Base-by-base conservation (phyloP, 495 filamentous ascomycete genomes). In the Aspergillus steynii region DNA sequence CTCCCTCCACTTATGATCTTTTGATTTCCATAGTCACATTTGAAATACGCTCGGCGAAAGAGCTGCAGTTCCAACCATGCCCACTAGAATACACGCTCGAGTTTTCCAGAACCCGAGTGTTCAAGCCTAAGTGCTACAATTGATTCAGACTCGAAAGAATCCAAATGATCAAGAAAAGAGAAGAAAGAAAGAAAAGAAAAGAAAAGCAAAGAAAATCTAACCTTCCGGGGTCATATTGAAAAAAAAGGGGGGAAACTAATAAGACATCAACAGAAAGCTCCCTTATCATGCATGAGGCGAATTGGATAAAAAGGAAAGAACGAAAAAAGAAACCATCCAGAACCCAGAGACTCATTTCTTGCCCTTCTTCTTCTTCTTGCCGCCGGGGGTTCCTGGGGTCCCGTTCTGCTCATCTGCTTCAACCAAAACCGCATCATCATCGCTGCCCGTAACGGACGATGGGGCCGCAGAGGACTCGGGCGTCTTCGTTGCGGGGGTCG, bases 341-440 rank as follows among this genome's bases (percentile, higher is more conserved):
- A 29, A 53, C 20, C 20, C 20, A 58, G 2, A 28, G 31, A 47
- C 67, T 78, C 79, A 90, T 81, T 93, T 90, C 84, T 92, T 92
- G 53, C 84, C 85, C 78, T 88, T 89, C 79, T 89, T 89, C 81
- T 91, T 93, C 81, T 87, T 90, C 70, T 80, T 82, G 56, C 73
- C 55, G 71, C 75, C 71, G 65, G 61, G 65, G 59, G 71, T 68
- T 32, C 58, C 70, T 29, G 79, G 72, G 27, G 45, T 66, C 59
- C 69, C 73, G 15, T 78, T 75, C 12, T 88, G 85, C 0, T 84
- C 83, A 59, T 87, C 86, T 14, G 82, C 83, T 67, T 96, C 92
- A 45, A 97, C 92, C 60, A 96, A 73, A 15, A 96, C 91, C 47
- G 86, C 84, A 74, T 96, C 93, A 62, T 96, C 93, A 72, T 96